A percentile compares a stretch with the other conserved stretches of the same genome.
Conservation (phyloP, 306 rosid genomes). For the Myrica gale region DNA sequence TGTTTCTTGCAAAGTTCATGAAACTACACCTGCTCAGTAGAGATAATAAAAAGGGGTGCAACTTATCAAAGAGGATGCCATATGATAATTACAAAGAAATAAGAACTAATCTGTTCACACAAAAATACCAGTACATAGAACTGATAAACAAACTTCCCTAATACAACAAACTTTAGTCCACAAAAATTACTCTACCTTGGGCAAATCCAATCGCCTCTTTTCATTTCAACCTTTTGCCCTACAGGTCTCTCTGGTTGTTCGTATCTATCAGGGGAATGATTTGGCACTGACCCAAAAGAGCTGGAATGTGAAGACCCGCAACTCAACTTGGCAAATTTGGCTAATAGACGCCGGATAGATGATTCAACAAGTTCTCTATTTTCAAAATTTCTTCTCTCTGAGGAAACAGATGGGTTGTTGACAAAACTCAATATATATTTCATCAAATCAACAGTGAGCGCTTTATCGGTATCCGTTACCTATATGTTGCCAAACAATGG, state of each 20-base stretch:
- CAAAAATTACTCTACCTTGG: constrained; percentile 46
- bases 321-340: constrained; percentile 63
- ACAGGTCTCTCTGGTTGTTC: constrained; percentile 36
- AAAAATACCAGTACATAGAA: constrained; percentile 7
- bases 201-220: constrained; percentile 95
- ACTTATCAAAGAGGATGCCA: constrained; percentile 16
- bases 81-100: not conserved
- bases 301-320: constrained; percentile 47
- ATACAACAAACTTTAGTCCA: not conserved
- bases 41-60: constrained; percentile 7
- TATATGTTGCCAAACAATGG: constrained; percentile 15
- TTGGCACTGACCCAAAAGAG: constrained; percentile 41
- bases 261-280: constrained; percentile 41
- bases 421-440: constrained; percentile 77
- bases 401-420: constrained; percentile 46
- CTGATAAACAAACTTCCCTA: constrained; percentile 3
- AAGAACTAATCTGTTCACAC: not conserved
- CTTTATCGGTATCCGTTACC: constrained; percentile 61
- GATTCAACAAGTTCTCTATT: constrained; percentile 62
- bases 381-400: constrained; percentile 45
- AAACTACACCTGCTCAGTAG: constrained; percentile 81
- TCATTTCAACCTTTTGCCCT: constrained; percentile 75
- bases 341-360: constrained; percentile 63
- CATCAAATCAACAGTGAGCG: constrained; percentile 83
- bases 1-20: constrained; percentile 91